Conservation (phyloP, 129 eudicot species). For the sunflower (Helianthus annuus) region DNA sequence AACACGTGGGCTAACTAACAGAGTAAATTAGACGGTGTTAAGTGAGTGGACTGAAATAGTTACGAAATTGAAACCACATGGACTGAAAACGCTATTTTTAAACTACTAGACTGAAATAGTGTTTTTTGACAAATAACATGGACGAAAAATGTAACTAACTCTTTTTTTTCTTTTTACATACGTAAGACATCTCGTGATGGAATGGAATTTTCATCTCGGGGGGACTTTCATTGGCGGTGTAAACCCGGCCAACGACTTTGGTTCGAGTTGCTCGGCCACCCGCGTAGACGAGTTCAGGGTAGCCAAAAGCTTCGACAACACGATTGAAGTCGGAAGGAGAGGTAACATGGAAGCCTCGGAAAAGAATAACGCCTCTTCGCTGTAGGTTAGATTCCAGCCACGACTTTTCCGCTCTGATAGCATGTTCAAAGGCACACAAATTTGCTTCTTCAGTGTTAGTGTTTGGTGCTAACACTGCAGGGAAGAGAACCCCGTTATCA, state of each 20-base stretch:
- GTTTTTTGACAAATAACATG: too few species aligned
- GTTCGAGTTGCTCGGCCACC: slow-evolving; percentile 86
- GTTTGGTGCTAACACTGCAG: slow-evolving; percentile 53
- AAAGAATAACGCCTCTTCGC: slow-evolving; percentile 58
- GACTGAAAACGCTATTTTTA: too few species aligned
- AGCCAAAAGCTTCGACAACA: slow-evolving; percentile 76
- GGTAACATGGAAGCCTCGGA: slow-evolving; percentile 52
- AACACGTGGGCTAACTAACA: too few species aligned
- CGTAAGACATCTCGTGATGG: slow-evolving; percentile 90
- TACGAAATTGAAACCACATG: too few species aligned
- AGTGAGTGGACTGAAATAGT: too few species aligned
- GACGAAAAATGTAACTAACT: too few species aligned
- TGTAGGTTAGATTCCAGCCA: slow-evolving; percentile 56
- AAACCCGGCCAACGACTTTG: slow-evolving; percentile 73
- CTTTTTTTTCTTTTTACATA: neutral
- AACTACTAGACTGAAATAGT: too few species aligned
- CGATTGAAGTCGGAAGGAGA: slow-evolving; percentile 66
- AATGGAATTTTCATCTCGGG: slow-evolving; percentile 73
- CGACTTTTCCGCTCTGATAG: slow-evolving; percentile 51
- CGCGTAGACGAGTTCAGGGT: slow-evolving; percentile 50
- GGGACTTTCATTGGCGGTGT: slow-evolving; percentile 76
- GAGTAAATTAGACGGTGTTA: too few species aligned
- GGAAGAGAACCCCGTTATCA: slow-evolving; percentile 38
- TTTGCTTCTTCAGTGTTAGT: neutral
- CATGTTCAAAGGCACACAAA: slow-evolving; percentile 24